These are phyloP conservation scores for Sedum album DNA, from an alignment of 164 flowering plant species.

Conservation along the genomic window DNA sequence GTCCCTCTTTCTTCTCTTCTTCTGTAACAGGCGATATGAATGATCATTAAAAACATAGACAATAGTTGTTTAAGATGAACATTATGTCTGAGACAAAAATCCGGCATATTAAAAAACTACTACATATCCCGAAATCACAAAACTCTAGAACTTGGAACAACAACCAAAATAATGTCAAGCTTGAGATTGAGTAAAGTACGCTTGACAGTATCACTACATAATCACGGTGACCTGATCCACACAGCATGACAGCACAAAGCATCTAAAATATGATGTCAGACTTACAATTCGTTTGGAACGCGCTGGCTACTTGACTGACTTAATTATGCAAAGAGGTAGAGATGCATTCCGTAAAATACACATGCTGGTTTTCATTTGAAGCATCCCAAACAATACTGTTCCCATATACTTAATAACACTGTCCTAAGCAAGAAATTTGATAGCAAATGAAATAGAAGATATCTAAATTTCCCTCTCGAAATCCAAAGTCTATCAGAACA, in stretches of 20 bases:
- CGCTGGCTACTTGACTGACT: background rate
- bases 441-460: background rate
- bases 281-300: background rate
- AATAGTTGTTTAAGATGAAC: background rate
- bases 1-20: conserved; percentile 35
- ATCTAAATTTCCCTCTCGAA: background rate
- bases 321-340: background rate
- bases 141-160: background rate
- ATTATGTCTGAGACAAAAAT: background rate
- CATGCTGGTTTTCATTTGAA: too few species aligned
- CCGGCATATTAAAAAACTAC: background rate
- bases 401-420: background rate
- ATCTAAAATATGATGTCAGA: background rate
- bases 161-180: background rate
- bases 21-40: conserved; percentile 32
- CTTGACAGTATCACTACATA: background rate
- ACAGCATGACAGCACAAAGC: background rate
- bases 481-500: too few species aligned
- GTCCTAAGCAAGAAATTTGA: background rate
- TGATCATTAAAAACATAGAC: conserved; percentile 7
- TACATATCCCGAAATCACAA: background rate
- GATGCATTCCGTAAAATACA: background rate
- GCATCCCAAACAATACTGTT: background rate
- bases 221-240: background rate
- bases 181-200: background rate